A percentile compares a stretch with the other conserved stretches of the same genome.
Evolutionary conservation across 805 yeast genomes (phyloP).

Genomic region (Candida manassasensis): DNA sequence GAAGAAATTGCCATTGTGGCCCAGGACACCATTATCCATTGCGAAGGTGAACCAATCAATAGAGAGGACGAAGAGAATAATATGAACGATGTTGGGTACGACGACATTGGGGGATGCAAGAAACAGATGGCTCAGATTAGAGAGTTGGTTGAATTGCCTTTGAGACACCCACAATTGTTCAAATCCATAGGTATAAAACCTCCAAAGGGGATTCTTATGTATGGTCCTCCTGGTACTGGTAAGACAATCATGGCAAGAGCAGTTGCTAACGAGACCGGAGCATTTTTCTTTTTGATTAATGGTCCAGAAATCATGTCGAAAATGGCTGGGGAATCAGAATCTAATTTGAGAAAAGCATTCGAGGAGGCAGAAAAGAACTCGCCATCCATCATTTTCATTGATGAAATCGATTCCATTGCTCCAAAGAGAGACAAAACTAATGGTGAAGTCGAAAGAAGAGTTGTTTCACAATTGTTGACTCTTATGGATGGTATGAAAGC

Average conservation of each 20-base stretch:
- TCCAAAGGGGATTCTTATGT: conserved; percentile 96
- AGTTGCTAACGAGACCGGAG: conserved; percentile 99
- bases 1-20: conserved; percentile 97
- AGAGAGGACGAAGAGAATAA: conserved; percentile 97
- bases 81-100: conserved; percentile 95
- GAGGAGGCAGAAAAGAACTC: conserved; percentile 99
- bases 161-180: conserved; percentile 97
- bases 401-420: conserved; percentile 97
- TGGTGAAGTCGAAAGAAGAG: conserved; percentile 99
- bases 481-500: conserved; percentile 99
- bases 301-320: conserved; percentile 99
- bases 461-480: conserved; percentile 94
- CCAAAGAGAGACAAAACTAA: conserved; percentile 99
- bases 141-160: conserved; percentile 95
- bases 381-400: conserved; percentile 95
- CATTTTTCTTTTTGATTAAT: conserved; percentile 94
- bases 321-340: conserved; percentile 99
- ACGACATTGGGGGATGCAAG: conserved; percentile 98
- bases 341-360: conserved; percentile 93
- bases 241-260: conserved; percentile 99
- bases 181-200: conserved; percentile 98
- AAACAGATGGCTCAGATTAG: conserved; percentile 99
- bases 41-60: conserved; percentile 98
- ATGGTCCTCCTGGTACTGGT: conserved; percentile 99
- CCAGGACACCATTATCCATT: conserved; percentile 96